Percentiles rank a stretch among this genome's conserved stretches.
phyloP scores from a whole-genome alignment of 176 grass and related monocot genomes.

The Phoenix dactylifera region DNA sequence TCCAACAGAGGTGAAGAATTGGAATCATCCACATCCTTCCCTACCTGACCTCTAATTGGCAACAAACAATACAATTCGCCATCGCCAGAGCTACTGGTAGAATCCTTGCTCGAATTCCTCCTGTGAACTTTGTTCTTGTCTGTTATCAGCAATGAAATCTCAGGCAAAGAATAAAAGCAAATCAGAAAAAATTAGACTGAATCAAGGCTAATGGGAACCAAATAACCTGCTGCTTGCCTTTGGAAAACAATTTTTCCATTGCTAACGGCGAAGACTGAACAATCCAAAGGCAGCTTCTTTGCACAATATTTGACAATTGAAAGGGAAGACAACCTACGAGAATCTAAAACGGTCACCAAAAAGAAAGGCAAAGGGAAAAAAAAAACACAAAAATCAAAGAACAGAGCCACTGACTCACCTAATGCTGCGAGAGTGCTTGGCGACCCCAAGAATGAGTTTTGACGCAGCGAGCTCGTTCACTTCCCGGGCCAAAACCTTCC shows the following conservation, averaged over 20 bases:
- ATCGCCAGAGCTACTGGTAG: conserved; percentile 1
- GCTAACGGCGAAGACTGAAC: conserved; percentile 57
- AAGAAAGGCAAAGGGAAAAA: too few relatives aligned
- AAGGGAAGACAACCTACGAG: conserved; percentile 37
- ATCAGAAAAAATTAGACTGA: not conserved
- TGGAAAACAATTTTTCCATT: conserved; percentile 78
- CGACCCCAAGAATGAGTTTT: conserved; percentile 59
- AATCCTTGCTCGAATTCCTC: conserved; percentile 35
- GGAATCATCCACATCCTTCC: conserved; percentile 21
- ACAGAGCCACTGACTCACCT: conserved; percentile 33
- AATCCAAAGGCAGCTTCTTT: conserved; percentile 62
- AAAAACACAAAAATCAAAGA: conserved; percentile 4
- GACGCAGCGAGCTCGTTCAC: conserved; percentile 51
- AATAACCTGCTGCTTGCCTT: conserved; percentile 45
- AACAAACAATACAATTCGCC: conserved; percentile 48
- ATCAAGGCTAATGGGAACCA: not conserved
- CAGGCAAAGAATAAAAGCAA: not conserved
- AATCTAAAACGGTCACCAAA: not conserved
- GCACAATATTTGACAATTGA: conserved; percentile 78
- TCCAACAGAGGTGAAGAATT: conserved; percentile 23
- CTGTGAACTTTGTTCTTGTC: conserved; percentile 5
- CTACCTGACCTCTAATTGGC: not conserved
- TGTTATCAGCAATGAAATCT: conserved; percentile 2
- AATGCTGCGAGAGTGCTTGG: conserved; percentile 42
- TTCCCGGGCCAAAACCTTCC: conserved; percentile 72